phyloP scores from a whole-genome alignment of 2,329 filamentous ascomycete species.

The Penicillium sp. region DNA sequence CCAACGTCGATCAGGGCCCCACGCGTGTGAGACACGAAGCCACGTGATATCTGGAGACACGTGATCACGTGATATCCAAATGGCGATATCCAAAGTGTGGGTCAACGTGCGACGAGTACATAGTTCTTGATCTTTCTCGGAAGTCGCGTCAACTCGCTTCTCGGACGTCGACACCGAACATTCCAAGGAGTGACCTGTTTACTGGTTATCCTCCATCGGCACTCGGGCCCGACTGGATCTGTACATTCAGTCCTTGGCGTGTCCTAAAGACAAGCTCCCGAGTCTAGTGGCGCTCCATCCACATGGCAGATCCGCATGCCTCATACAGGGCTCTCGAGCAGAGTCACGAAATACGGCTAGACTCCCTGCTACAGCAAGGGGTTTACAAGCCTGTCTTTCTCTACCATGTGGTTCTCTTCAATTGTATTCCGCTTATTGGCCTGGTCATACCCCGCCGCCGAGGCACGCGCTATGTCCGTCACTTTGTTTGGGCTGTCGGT shows the following conservation, averaged over 20 bases:
- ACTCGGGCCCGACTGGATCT: background rate
- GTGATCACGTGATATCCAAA: too few relatives aligned
- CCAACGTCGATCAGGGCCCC: background rate
- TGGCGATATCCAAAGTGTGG: background rate
- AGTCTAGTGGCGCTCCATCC: slow-evolving; percentile 7
- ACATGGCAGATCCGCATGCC: slow-evolving; percentile 27
- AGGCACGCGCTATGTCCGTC: slow-evolving; percentile 38
- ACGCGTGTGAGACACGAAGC: background rate
- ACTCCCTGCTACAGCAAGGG: slow-evolving; percentile 26
- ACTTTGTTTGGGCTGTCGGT: slow-evolving; percentile 44
- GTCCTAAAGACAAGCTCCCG: slow-evolving; percentile 7
- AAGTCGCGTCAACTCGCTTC: too few relatives aligned
- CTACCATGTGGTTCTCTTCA: slow-evolving; percentile 32
- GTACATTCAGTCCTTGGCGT: slow-evolving; percentile 1
- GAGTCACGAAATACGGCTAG: slow-evolving; percentile 21
- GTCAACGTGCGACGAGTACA: too few relatives aligned
- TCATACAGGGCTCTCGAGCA: slow-evolving; percentile 29
- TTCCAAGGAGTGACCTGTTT: background rate
- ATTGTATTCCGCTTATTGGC: slow-evolving; percentile 43
- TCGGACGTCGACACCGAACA: background rate
- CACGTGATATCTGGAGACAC: background rate
- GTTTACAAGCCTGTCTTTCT: slow-evolving; percentile 33
- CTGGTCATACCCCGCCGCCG: slow-evolving; percentile 49
- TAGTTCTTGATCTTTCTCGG: too few relatives aligned
- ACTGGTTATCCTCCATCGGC: background rate